Conservation (phyloP, 2,329 filamentous ascomycete genomes). For the Blastomyces silverae region DNA sequence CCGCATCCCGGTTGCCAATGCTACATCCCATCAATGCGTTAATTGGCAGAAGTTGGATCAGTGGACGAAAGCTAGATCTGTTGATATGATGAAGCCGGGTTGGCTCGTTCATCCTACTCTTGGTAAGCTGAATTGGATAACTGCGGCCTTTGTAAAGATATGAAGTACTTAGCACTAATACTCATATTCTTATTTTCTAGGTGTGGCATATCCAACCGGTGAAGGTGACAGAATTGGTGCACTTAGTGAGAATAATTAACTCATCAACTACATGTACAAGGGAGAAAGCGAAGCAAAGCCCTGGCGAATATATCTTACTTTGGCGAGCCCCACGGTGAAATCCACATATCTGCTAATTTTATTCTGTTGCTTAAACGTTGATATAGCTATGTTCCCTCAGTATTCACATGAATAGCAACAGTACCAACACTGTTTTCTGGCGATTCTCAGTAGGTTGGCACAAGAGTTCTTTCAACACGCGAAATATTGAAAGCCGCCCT, state of each 20-base stretch:
- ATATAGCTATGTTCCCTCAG: background rate
- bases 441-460: background rate
- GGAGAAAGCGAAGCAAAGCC: background rate
- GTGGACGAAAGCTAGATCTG: constrained; percentile 8
- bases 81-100: constrained; percentile 12
- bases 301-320: background rate
- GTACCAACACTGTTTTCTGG: background rate
- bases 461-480: background rate
- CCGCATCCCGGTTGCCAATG: constrained; percentile 3
- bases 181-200: constrained; percentile 6
- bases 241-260: background rate
- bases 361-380: background rate
- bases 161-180: background rate
- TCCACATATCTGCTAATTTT: background rate
- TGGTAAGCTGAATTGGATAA: background rate
- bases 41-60: constrained; percentile 10
- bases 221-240: constrained; percentile 9
- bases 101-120: constrained; percentile 8
- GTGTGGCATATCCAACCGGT: constrained; percentile 6
- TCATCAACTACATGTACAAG: background rate
- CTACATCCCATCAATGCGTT: constrained; percentile 9
- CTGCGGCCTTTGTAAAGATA: background rate
- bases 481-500: background rate
- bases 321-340: background rate
- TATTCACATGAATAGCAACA: background rate